These are phyloP conservation scores for Amanita subjunquillea DNA, from an alignment of 768 basidiomycete species.

Conservation along the genomic window DNA sequence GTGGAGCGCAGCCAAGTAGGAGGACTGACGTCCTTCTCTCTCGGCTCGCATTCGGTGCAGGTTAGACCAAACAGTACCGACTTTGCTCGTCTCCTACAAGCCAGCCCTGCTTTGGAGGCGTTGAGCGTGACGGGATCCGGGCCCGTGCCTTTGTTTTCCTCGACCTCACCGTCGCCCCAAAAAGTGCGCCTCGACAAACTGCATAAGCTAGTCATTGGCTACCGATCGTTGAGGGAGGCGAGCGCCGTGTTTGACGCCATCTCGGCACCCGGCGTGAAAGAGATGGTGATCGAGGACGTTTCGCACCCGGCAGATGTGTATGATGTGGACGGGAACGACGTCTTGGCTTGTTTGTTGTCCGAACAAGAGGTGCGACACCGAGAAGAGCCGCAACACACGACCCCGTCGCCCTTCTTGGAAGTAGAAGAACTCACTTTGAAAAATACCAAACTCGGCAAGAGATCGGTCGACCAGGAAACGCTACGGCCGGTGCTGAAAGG, in stretches of 20 bases:
- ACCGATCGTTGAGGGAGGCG: neutral
- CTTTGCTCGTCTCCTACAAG: slow-evolving; percentile 31
- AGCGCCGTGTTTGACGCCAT: neutral
- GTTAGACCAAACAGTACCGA: slow-evolving; percentile 41
- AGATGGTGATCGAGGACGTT: slow-evolving; percentile 24
- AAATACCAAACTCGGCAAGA: neutral
- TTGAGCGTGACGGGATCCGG: slow-evolving; percentile 43
- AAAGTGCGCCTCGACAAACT: neutral
- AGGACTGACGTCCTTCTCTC: slow-evolving; percentile 25
- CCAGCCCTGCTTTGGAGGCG: slow-evolving; percentile 27
- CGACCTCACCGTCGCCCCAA: neutral
- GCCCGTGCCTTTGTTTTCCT: slow-evolving; percentile 7
- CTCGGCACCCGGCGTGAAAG: neutral
- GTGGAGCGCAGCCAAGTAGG: neutral
- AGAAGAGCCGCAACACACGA: no score
- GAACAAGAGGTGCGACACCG: neutral
- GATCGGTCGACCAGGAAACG: neutral
- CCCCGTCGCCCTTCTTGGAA: neutral
- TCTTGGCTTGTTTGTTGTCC: slow-evolving; percentile 11
- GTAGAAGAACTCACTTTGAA: neutral
- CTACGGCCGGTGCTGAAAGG: neutral
- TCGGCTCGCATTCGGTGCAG: slow-evolving; percentile 42
- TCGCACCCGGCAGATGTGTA: slow-evolving; percentile 29
- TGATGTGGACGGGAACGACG: slow-evolving; percentile 27
- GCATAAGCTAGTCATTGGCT: neutral